phyloP scores from a whole-genome alignment of 2,329 filamentous ascomycete species.

The Balansia obtecta region DNA sequence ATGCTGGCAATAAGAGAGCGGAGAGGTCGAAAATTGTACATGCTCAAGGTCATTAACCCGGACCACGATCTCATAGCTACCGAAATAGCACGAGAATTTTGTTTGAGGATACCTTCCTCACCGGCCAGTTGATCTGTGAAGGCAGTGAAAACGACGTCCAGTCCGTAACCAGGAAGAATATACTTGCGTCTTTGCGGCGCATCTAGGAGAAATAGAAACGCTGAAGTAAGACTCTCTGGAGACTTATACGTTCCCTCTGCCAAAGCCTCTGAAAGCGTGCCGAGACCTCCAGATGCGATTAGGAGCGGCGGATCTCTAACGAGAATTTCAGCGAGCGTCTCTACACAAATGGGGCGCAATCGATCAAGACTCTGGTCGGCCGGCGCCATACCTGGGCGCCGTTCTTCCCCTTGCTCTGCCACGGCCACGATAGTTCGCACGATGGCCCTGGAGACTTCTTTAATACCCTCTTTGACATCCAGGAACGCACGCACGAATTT shows the following conservation, averaged over 20 bases:
- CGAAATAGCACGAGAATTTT: constrained; percentile 87
- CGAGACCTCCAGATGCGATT: constrained; percentile 72
- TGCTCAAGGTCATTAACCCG: constrained; percentile 74
- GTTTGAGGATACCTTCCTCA: constrained; percentile 56
- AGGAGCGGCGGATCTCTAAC: constrained; percentile 74
- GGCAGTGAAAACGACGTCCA: constrained; percentile 79
- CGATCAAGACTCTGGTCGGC: constrained; percentile 70
- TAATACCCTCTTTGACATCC: constrained; percentile 85
- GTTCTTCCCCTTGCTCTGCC: constrained; percentile 77
- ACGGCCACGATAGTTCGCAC: constrained; percentile 84
- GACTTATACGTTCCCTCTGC: constrained; percentile 86
- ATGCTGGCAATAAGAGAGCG: constrained; percentile 62
- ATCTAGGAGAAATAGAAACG: constrained; percentile 85
- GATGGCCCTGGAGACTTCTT: constrained; percentile 75
- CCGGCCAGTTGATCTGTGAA: constrained; percentile 72
- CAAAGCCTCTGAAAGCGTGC: constrained; percentile 80
- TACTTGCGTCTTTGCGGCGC: constrained; percentile 68
- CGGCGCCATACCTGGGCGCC: constrained; percentile 59
- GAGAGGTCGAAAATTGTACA: constrained; percentile 78
- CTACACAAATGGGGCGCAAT: constrained; percentile 76
- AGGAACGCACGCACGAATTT: constrained; percentile 94
- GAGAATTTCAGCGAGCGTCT: constrained; percentile 86
- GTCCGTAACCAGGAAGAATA: constrained; percentile 75
- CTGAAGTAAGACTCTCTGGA: constrained; percentile 74
- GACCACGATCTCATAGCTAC: constrained; percentile 88